Percentiles rank a stretch among this genome's conserved stretches.
phyloP scores from a whole-genome alignment of 1,139 yeast genomes.

The Pichia norvegensis region DNA sequence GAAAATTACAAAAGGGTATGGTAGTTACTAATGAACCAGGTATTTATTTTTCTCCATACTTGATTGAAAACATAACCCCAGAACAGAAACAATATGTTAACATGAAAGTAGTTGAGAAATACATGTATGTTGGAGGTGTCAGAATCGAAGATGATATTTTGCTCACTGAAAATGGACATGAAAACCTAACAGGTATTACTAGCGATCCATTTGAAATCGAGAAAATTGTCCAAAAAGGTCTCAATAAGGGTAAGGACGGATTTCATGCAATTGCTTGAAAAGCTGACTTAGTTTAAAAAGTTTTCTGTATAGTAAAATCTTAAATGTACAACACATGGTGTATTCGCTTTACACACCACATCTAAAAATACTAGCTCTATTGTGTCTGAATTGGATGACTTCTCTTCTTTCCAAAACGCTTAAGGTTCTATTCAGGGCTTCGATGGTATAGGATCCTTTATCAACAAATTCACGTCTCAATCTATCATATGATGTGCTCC shows the following conservation, averaged over 20 bases:
- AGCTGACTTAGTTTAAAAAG: background rate
- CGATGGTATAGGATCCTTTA: constrained; percentile 48
- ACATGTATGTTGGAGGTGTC: constrained; percentile 89
- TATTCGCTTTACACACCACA: constrained; percentile 48
- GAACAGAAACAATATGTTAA: constrained; percentile 56
- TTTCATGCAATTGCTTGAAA: constrained; percentile 53
- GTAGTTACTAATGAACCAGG: constrained; percentile 96
- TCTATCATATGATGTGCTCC: constrained; percentile 88
- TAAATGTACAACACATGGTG: background rate
- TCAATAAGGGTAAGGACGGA: constrained; percentile 46
- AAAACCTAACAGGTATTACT: constrained; percentile 74
- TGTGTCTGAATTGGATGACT: constrained; percentile 78
- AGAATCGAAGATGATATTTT: constrained; percentile 90
- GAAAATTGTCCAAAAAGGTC: constrained; percentile 63
- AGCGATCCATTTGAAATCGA: constrained; percentile 79
- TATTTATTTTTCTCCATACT: constrained; percentile 76
- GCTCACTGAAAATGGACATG: constrained; percentile 68
- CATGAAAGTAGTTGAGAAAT: constrained; percentile 57
- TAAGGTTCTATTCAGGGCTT: constrained; percentile 79
- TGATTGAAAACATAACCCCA: constrained; percentile 60
- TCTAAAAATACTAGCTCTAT: constrained; percentile 78
- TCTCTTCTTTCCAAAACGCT: constrained; percentile 80
- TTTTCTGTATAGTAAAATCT: background rate
- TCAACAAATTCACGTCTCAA: constrained; percentile 79
- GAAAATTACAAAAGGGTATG: constrained; percentile 67